Evolutionary conservation across 495 filamentous ascomycete genomes (phyloP), one percentile per base, ranked within the genome.

Genomic region (Chaetomium tenue): DNA sequence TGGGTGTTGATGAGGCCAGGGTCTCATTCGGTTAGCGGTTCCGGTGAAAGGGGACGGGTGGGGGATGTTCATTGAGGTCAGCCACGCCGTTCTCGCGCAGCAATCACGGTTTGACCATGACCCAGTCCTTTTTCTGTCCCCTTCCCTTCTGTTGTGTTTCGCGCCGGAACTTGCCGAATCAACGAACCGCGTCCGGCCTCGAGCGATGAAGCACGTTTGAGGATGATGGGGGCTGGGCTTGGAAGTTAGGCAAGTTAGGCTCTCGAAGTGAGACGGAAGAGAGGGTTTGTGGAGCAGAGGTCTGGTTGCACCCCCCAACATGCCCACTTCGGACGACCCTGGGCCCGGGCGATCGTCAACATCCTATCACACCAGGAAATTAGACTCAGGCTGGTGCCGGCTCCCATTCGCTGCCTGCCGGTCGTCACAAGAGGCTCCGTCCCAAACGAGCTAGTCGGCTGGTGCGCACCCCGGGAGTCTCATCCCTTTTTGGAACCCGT

Each of bases 291-390:
- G 44, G 12, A 50, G 28, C 15, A 25, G 1, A 2, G 16, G 16
- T 7, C n/a, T 47, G 52, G 58, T 53, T 37, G 39, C 18, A 26
- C 37, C 52, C 59, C 42, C 30, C 47, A 37, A 37, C 54, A 30
- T 54, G 37, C n/a, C 56, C 62, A 58, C 62, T 37, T 28, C 3
- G 15, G 52, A 37, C 2, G 23, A 46, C 11, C 33, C 37, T 33
- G 13, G 59, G 37, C 37, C 56, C 58, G 64, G 60, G 60, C 64
- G 71, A 74, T 74, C 71, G 60, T 63, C 72, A 63, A 39, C 66
- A 61, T 63, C 63, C 66, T 63, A 74, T 74, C 70, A 74, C 70
- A 71, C 40, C 64, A 68, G 69, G 71, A 73, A 73, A 74, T 74
- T 74, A 63, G 61, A 47, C 55, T 65, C 48, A 28, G 55, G n/a